Base-by-base conservation (phyloP, 331 rosid species). In the Saraca asoca region DNA sequence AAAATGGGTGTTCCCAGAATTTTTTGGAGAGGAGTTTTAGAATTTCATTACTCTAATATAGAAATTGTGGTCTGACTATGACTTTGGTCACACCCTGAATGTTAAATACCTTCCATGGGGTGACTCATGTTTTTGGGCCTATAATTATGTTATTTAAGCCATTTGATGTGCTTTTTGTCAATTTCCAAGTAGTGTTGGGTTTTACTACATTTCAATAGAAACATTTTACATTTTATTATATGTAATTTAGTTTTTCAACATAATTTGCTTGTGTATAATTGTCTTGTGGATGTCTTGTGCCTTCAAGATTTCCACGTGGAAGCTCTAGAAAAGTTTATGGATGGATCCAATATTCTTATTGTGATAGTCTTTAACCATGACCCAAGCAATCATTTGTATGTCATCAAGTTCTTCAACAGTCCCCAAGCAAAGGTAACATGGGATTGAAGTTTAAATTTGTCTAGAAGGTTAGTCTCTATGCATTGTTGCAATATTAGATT, bases 21-120 rank as follows among this genome's bases (percentile, higher is more conserved):
- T 88, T 48, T 83, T 95, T 16, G 97, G 96, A 10, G 97, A 86
- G 66, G 95, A 86, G 74, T 94, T 43, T 77, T 84, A 88, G 41
- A 90, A 81, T 78, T 94, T 75, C 52, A 51, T 64, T 0, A 77
- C 84, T 45, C 34, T 88, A 64, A 85, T 97, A 35, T 86, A 90
- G 81, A 94, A 85, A 73, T 75, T 88, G 78, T 95, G 99, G 12
- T 46, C 97, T 5, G 96, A 88, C 15, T 88, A 84, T 58, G 97
- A 94, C 37, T 86, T 94, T 79, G 95, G 77, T 53, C 99, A 94
- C 74, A 86, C 96, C 70, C 68, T 70, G 58, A 81, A 88, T 77
- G 99, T 89, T 41, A 90, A 86, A 77, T 69, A 74, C 82, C 95
- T 94, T 71, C 98, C 97, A 16, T 78, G 77, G 44, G 98, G 97